A percentile compares a stretch with the other conserved stretches of the same genome.
phyloP scores from a whole-genome alignment of 441 rosid species.

The Euphorbia celastroides region DNA sequence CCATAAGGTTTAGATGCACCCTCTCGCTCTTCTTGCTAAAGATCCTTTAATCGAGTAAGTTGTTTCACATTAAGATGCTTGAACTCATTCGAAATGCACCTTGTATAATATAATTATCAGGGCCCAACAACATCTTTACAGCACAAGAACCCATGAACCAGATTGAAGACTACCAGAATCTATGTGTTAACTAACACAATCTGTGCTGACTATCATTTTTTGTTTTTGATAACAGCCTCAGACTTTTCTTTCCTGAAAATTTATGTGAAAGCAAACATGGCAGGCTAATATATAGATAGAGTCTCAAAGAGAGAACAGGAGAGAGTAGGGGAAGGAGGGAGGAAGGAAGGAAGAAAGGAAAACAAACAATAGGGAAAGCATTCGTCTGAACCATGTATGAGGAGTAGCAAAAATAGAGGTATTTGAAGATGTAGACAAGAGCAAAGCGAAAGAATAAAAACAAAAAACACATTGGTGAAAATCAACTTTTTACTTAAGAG shows the following conservation, averaged over 20 bases:
- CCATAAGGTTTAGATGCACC: not conserved
- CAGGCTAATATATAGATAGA: not conserved
- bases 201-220: not conserved
- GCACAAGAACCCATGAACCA: not conserved
- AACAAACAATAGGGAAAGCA: not conserved
- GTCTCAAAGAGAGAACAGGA: too few relatives aligned
- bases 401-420: not conserved
- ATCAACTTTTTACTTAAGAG: not conserved
- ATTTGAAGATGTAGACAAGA: not conserved
- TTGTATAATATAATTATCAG: not conserved
- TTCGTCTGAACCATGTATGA: not conserved
- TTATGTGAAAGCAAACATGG: not conserved
- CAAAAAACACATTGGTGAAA: not conserved
- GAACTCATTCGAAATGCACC: not conserved
- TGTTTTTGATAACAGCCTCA: not conserved
- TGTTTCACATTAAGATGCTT: not conserved
- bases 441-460: not conserved
- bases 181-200: not conserved
- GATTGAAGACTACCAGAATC: not conserved
- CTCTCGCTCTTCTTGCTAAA: not conserved
- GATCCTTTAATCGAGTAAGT: not conserved
- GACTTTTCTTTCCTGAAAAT: constrained; percentile 1
- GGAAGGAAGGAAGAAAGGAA: not conserved
- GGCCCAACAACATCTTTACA: not conserved
- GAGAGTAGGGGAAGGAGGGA: not conserved